Base-by-base conservation (phyloP, 192 early-diverging fungal genomes). In the Piromyces finnis region DNA sequence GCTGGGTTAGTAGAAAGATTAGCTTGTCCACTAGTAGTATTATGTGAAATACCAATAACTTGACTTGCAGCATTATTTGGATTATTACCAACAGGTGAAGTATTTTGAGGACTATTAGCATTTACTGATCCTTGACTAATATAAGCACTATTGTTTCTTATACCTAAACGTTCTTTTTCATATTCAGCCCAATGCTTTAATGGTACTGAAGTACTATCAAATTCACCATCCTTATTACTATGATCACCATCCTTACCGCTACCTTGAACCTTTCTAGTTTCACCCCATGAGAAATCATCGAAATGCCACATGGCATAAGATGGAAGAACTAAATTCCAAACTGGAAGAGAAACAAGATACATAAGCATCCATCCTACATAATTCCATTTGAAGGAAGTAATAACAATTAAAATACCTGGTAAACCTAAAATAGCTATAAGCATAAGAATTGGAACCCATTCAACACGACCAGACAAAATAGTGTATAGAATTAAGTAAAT, bases 211-310 rank as follows among this genome's bases (percentile, higher is more conserved):
- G 68, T 79, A 26, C 82, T 82, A 79, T 87, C 87, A 59, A 88
- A 84, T 79, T 35, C 78, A 28, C 80, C 84, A 32, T 83, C 29
- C 37, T 87, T 91, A 26, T 68, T 68, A 68, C 26, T 26, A n/a
- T 18, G 18, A 68, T 68, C 18, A 68, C 80, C 82, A 87, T 91
- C 85, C 88, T 90, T 82, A 94, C 94, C 78, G 95, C 96, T 28
- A 94, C 88, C 17, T 96, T 94, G 28, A 93, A 78, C 85, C 95
- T 93, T 68, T 68, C 51, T 68, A 29, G 97, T 99, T 84, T 96
- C 96, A 80, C 96, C 97, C 97, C 97, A 99, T 17, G 95, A 96
- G 83, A 99, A 99, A 83, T 99, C 96, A 84, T 99, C 97, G 85
- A 98, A 96, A 87, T 96, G 95, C 97, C 97, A 99, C 90, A 97